phyloP scores from a whole-genome alignment of 208 protist species.

The Acanthamoeba castellanii region DNA sequence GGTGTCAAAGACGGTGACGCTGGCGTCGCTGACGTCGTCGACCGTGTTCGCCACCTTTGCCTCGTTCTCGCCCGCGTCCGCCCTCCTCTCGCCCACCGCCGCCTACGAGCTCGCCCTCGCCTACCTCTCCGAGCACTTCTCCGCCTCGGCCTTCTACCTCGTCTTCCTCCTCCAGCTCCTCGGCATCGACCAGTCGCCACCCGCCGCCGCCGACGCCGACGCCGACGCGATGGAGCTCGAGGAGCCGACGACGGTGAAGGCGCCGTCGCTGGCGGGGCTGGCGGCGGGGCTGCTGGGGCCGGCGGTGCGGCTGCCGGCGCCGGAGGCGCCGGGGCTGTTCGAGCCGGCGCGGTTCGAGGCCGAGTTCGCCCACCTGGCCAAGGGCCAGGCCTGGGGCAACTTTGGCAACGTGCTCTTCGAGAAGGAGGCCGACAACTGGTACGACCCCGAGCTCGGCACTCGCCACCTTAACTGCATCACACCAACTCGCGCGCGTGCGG shows the following conservation, averaged over 20 bases:
- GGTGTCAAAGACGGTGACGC: neutral
- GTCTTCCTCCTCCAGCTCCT: conserved; percentile 50
- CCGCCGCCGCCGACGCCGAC: neutral
- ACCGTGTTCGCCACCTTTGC: conserved; percentile 28
- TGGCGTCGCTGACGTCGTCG: neutral
- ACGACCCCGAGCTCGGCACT: neutral
- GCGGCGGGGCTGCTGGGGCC: neutral
- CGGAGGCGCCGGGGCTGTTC: neutral
- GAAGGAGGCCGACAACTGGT: conserved; percentile 71
- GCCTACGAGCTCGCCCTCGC: conserved; percentile 18
- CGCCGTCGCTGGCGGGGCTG: neutral
- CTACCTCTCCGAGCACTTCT: conserved; percentile 38
- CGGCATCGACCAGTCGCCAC: neutral
- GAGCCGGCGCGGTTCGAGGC: neutral
- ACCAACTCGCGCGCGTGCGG: neutral
- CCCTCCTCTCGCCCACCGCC: conserved; percentile 37
- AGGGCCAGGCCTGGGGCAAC: conserved; percentile 40
- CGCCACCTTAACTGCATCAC: neutral
- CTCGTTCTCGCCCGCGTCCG: neutral
- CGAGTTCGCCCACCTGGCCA: neutral
- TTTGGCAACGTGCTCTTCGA: conserved; percentile 53
- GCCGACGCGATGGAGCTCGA: neutral
- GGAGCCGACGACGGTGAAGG: neutral
- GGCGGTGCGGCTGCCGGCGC: neutral
- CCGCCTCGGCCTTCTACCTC: conserved; percentile 6